A percentile compares a stretch with the other conserved stretches of the same genome.
Conservation (phyloP, 2,329 filamentous ascomycete species). For the Phialophora chinensis region DNA sequence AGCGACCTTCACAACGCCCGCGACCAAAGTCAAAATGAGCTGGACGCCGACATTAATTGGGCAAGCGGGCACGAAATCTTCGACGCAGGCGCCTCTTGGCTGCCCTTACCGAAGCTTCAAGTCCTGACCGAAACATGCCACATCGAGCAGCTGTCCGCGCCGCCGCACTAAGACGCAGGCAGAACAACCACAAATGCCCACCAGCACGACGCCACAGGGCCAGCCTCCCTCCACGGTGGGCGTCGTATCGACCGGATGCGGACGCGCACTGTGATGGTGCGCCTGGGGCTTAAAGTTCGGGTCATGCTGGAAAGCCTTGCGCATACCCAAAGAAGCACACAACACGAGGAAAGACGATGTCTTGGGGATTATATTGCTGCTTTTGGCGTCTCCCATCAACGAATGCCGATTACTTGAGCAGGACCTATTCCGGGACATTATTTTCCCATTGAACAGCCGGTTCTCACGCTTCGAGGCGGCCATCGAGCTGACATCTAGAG, state of each 20-base stretch:
- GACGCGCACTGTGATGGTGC: not conserved
- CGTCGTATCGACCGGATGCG: not conserved
- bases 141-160: not conserved
- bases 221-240: not conserved
- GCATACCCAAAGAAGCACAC: not conserved
- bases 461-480: not conserved
- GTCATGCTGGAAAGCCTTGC: not conserved
- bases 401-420: not conserved
- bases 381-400: not conserved
- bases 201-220: not conserved
- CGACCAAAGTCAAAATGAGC: slow-evolving; percentile 20
- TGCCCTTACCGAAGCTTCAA: not conserved
- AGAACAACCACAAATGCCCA: not conserved
- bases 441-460: not conserved
- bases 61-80: slow-evolving; percentile 9
- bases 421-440: not conserved
- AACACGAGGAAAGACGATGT: not conserved
- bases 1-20: slow-evolving; percentile 19
- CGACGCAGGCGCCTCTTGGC: slow-evolving; percentile 11
- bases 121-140: slow-evolving; percentile 5
- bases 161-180: not conserved
- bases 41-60: slow-evolving; percentile 10
- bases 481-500: not conserved
- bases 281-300: not conserved
- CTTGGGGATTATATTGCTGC: not conserved